These are phyloP conservation scores for Manihot esculenta DNA, from an alignment of 441 rosid genomes.

Conservation along the genomic window DNA sequence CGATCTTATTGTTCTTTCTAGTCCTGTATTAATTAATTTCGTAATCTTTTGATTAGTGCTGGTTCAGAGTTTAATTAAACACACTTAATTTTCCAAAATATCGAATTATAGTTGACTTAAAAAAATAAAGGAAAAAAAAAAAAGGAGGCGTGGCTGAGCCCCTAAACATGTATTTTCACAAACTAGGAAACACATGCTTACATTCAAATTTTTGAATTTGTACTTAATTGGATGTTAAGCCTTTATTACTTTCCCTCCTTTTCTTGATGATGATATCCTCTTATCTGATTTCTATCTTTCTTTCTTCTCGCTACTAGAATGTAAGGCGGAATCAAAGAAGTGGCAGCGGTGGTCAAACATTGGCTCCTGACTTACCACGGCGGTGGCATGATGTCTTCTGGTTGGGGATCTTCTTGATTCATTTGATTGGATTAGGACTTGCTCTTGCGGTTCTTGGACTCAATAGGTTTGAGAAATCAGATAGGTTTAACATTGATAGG, in stretches of 20 bases:
- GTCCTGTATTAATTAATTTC: neutral
- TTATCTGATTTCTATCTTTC: conserved; percentile 2
- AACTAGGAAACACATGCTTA: no score
- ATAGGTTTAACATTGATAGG: conserved; percentile 75
- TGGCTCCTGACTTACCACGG: conserved; percentile 50
- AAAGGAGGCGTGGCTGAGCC: no score
- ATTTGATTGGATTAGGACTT: conserved; percentile 60
- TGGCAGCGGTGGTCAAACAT: conserved; percentile 45
- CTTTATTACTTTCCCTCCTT: neutral
- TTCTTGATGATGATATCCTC: neutral
- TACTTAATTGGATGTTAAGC: neutral
- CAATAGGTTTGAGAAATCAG: conserved; percentile 61
- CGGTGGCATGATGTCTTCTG: conserved; percentile 94
- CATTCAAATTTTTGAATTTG: neutral
- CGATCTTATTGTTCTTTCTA: neutral
- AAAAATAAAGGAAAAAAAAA: no score
- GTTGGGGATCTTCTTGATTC: conserved; percentile 71
- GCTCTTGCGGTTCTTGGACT: conserved; percentile 66
- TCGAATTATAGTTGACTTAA: no score
- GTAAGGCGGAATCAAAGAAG: conserved; percentile 62
- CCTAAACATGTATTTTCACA: no score
- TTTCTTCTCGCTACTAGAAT: conserved; percentile 35
- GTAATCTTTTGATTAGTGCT: neutral
- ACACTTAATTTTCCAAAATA: no score
- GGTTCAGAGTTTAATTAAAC: no score